Percentiles rank a stretch among this genome's conserved stretches.
Evolutionary conservation across 129 eudicot species (phyloP).

Genomic region (Mikania micrantha): DNA sequence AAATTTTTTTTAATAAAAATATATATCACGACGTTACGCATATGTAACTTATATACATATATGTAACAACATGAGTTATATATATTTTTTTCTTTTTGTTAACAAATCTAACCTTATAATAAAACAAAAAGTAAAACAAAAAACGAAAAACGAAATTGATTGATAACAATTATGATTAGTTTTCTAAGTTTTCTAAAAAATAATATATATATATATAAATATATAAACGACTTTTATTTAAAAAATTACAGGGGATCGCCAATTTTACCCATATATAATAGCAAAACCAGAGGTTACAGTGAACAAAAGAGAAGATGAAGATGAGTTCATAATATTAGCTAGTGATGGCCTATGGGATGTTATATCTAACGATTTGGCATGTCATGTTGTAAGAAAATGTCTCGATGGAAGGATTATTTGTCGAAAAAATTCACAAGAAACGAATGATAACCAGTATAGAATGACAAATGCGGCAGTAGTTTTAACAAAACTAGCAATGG

Average conservation of each 20-base stretch:
- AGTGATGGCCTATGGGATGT: constrained; percentile 73
- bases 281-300: constrained; percentile 48
- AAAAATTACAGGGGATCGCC: constrained; percentile 34
- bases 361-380: constrained; percentile 46
- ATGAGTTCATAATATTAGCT: constrained; percentile 62
- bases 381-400: constrained; percentile 49
- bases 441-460: not conserved
- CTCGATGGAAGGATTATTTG: constrained; percentile 33
- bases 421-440: constrained; percentile 10
- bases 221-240: too few relatives aligned
- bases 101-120: too few relatives aligned
- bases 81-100: too few relatives aligned
- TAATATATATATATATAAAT: too few relatives aligned
- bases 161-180: too few relatives aligned
- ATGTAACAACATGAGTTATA: too few relatives aligned
- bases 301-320: constrained; percentile 27
- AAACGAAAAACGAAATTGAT: too few relatives aligned
- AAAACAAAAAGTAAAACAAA: too few relatives aligned
- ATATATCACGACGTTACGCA: too few relatives aligned
- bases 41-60: too few relatives aligned
- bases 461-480: constrained; percentile 41
- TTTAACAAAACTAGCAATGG: constrained; percentile 52
- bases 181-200: too few relatives aligned
- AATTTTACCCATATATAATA: constrained; percentile 48
- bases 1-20: too few relatives aligned